Conservation (phyloP, 768 basidiomycete species). For the Amanita rubescens region DNA sequence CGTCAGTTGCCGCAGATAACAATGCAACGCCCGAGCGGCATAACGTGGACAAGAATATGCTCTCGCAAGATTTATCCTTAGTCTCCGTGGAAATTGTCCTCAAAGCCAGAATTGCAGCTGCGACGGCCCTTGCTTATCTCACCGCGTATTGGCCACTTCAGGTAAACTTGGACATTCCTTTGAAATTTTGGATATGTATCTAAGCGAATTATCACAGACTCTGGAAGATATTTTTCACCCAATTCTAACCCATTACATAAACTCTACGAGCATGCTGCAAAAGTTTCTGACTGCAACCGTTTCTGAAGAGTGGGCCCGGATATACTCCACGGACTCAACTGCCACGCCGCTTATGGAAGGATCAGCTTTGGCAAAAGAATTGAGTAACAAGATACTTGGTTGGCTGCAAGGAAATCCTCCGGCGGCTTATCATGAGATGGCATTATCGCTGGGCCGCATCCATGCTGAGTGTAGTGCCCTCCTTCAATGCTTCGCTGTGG, state of each 20-base stretch:
- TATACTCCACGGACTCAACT: conserved; percentile 31
- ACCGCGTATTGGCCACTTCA: conserved; percentile 60
- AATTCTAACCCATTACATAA: conserved; percentile 71
- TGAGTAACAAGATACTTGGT: conserved; percentile 59
- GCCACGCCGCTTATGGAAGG: conserved; percentile 41
- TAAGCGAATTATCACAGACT: conserved; percentile 14
- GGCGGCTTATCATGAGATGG: conserved; percentile 86
- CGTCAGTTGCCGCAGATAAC: conserved; percentile 42
- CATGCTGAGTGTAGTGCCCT: conserved; percentile 73
- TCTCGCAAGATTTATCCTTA: conserved; percentile 82
- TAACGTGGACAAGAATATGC: conserved; percentile 95
- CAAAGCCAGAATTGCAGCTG: conserved; percentile 71
- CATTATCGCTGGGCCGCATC: conserved; percentile 70
- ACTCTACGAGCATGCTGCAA: conserved; percentile 88
- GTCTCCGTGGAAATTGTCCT: conserved; percentile 70
- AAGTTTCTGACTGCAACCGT: conserved; percentile 80
- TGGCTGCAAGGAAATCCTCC: conserved; percentile 75
- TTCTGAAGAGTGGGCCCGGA: conserved; percentile 85
- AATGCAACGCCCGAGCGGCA: conserved; percentile 57
- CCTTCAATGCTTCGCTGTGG: conserved; percentile 74
- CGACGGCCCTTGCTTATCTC: conserved; percentile 68
- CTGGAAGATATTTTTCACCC: conserved; percentile 67
- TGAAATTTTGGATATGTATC: background rate
- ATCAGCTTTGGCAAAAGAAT: conserved; percentile 54
- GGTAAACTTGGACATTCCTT: conserved; percentile 25